Percentiles rank a stretch among this genome's conserved stretches.
phyloP scores from a whole-genome alignment of 108 stramenopile genomes.

The Fragilaria radians region DNA sequence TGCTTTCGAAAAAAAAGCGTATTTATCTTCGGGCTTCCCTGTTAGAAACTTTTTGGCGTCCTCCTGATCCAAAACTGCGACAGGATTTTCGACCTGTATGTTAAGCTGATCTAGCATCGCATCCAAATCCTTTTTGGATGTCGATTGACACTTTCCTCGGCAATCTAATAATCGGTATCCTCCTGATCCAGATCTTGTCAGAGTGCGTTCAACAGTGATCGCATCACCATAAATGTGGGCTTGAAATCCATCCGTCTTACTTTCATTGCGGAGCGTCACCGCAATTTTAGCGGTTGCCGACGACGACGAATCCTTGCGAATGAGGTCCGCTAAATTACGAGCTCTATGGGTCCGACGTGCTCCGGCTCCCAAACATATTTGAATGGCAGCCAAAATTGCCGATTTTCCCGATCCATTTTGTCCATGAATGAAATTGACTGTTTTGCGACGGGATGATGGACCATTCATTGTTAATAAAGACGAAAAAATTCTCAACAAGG shows the following conservation, averaged over 20 bases:
- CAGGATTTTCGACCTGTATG: slow-evolving; percentile 96
- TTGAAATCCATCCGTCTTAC: slow-evolving; percentile 79
- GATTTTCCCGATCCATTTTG: slow-evolving; percentile 92
- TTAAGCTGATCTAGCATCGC: slow-evolving; percentile 84
- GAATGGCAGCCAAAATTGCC: slow-evolving; percentile 92
- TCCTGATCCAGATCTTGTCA: slow-evolving; percentile 67
- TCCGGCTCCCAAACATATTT: slow-evolving; percentile 93
- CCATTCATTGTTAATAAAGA: no score
- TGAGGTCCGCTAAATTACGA: slow-evolving; percentile 74
- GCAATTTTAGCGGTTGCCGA: slow-evolving; percentile 57
- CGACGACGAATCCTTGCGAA: slow-evolving; percentile 75
- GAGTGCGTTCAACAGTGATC: slow-evolving; percentile 86
- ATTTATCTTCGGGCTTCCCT: slow-evolving; percentile 90
- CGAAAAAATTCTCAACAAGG: no score
- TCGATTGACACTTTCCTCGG: slow-evolving; percentile 37
- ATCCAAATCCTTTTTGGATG: slow-evolving; percentile 77
- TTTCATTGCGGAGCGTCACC: slow-evolving; percentile 86
- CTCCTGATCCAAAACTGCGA: slow-evolving; percentile 95
- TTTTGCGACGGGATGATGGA: no score
- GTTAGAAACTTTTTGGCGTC: slow-evolving; percentile 95
- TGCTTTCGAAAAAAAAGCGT: slow-evolving; percentile 92
- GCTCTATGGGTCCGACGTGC: slow-evolving; percentile 85
- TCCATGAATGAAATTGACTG: slow-evolving; percentile 95
- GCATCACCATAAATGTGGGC: slow-evolving; percentile 83
- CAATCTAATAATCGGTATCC: slow-evolving; percentile 70